Percentiles rank a stretch among this genome's conserved stretches.
Evolutionary conservation across 2,329 filamentous ascomycete genomes (phyloP).

Genomic region (Sphaerulina vaccinii): DNA sequence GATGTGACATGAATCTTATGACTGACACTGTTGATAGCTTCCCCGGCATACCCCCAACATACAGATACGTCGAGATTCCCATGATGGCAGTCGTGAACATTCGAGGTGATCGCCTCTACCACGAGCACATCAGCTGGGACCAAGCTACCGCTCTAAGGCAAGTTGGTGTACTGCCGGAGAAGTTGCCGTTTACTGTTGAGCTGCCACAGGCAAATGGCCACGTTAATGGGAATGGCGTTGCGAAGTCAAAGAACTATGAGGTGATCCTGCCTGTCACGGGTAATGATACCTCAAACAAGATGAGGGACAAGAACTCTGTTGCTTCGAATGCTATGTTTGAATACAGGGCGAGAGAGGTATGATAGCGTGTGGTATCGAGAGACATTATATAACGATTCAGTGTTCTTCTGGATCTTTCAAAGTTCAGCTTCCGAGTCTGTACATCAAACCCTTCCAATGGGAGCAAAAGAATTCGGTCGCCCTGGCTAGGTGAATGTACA

Average conservation of each 20-base stretch:
- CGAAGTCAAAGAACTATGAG: constrained; percentile 50
- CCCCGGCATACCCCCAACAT: constrained; percentile 60
- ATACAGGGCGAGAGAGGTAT: constrained; percentile 21
- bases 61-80: constrained; percentile 56
- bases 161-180: constrained; percentile 63
- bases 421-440: too few relatives aligned
- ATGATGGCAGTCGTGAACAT: constrained; percentile 66
- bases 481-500: too few relatives aligned
- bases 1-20: too few relatives aligned
- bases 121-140: constrained; percentile 72
- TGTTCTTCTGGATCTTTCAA: too few relatives aligned
- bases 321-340: constrained; percentile 59
- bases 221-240: constrained; percentile 16
- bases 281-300: constrained; percentile 52
- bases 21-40: too few relatives aligned
- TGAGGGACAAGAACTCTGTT: constrained; percentile 50
- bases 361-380: background rate
- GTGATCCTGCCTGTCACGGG: constrained; percentile 63
- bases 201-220: constrained; percentile 29
- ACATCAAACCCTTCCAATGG: background rate
- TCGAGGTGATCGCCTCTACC: constrained; percentile 65
- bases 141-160: constrained; percentile 63
- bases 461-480: too few relatives aligned
- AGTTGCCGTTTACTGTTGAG: constrained; percentile 58
- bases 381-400: too few relatives aligned